phyloP scores from a whole-genome alignment of 768 basidiomycete species.

The Leucocoprinus leucothites region DNA sequence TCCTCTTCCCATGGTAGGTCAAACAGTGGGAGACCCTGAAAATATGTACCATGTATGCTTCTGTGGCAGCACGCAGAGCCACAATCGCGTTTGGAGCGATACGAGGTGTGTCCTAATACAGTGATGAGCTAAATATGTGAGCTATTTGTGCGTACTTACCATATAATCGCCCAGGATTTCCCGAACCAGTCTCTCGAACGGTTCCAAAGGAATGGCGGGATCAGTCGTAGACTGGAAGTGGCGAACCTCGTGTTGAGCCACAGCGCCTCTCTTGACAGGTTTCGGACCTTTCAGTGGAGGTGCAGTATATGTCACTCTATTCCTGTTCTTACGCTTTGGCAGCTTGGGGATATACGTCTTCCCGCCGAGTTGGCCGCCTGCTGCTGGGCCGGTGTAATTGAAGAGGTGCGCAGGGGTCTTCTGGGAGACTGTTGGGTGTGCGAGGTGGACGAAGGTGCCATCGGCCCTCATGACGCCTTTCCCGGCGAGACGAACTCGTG shows the following conservation, averaged over 20 bases:
- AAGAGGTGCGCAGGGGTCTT: background rate
- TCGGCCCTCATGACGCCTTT: too few species aligned
- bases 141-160: slow-evolving; percentile 34
- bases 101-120: slow-evolving; percentile 64
- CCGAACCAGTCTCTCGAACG: slow-evolving; percentile 87
- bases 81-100: slow-evolving; percentile 91
- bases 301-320: background rate
- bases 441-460: too few species aligned
- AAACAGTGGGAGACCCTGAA: slow-evolving; percentile 84
- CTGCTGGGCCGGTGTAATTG: background rate
- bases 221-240: slow-evolving; percentile 83
- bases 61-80: slow-evolving; percentile 84
- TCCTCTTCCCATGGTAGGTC: slow-evolving; percentile 84
- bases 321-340: too few species aligned
- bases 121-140: background rate
- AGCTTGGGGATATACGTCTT: background rate
- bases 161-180: slow-evolving; percentile 94
- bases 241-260: slow-evolving; percentile 87
- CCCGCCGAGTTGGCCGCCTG: background rate
- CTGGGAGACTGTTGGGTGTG: background rate
- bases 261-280: slow-evolving; percentile 59
- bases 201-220: slow-evolving; percentile 82
- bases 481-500: too few species aligned
- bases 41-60: slow-evolving; percentile 75
- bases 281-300: background rate